Evolutionary conservation across 2,329 filamentous ascomycete species (phyloP).

Genomic region (Claviceps quebecensis): DNA sequence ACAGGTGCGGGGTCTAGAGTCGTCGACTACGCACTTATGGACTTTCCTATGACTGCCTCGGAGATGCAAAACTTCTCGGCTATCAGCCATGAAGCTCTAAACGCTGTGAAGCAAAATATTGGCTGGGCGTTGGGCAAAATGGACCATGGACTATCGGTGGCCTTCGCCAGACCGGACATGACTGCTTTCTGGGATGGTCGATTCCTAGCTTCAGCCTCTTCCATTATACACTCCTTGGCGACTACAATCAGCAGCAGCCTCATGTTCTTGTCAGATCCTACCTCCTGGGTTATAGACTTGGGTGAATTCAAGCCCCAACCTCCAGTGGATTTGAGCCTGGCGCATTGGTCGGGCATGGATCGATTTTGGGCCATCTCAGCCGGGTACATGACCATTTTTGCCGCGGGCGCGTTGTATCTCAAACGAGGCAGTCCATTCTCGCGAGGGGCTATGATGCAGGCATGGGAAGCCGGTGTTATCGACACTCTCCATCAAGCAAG

Average conservation of each 20-base stretch:
- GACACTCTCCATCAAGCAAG: constrained; percentile 85
- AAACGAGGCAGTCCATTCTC: constrained; percentile 58
- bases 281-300: constrained; percentile 45
- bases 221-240: constrained; percentile 5
- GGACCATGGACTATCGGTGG: constrained; percentile 22
- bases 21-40: constrained; percentile 33
- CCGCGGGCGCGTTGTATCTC: constrained; percentile 67
- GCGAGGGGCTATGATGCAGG: constrained; percentile 36
- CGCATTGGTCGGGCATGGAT: constrained; percentile 54
- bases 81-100: constrained; percentile 56
- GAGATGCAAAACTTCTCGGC: constrained; percentile 68
- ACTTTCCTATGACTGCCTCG: constrained; percentile 37
- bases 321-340: constrained; percentile 41
- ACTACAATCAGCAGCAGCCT: constrained; percentile 10
- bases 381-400: constrained; percentile 66
- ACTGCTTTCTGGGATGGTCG: constrained; percentile 5
- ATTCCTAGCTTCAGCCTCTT: constrained; percentile 4
- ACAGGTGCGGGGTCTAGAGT: constrained; percentile 32
- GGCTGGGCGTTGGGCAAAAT: constrained; percentile 24
- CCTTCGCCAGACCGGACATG: constrained; percentile 32
- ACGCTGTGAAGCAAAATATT: constrained; percentile 43
- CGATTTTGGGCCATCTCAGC: constrained; percentile 58
- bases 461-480: constrained; percentile 63
- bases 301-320: constrained; percentile 25
- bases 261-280: constrained; percentile 28